A percentile compares a stretch with the other conserved stretches of the same genome.
Conservation (phyloP, 441 rosid genomes). For the Metrosideros polymorpha region DNA sequence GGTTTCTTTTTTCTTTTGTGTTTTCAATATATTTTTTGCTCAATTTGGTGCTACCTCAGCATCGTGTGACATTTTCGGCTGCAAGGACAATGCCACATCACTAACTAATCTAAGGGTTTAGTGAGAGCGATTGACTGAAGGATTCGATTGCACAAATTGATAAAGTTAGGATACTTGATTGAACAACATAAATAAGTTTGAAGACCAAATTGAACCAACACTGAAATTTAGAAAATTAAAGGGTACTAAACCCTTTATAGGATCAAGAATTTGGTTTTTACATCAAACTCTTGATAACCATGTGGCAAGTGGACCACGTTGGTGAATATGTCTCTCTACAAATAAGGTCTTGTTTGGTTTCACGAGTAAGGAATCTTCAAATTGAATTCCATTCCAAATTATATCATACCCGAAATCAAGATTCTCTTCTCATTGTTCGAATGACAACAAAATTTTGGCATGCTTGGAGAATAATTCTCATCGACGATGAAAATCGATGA, state of each 20-base stretch:
- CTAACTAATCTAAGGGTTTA: background rate
- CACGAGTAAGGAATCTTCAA: background rate
- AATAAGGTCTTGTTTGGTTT: background rate
- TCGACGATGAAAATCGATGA: background rate
- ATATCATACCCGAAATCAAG: background rate
- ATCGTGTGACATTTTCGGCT: background rate
- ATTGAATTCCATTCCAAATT: background rate
- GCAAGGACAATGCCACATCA: background rate
- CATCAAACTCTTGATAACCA: background rate
- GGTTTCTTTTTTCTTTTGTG: background rate
- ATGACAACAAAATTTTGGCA: background rate
- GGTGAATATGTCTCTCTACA: background rate
- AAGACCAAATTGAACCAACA: background rate
- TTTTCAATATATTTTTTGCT: background rate
- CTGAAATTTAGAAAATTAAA: background rate
- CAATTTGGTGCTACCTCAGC: background rate
- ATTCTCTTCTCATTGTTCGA: background rate
- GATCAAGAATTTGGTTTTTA: background rate
- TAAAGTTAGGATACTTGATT: background rate
- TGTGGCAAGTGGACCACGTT: background rate
- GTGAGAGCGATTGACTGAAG: background rate
- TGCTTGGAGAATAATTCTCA: background rate
- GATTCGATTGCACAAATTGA: background rate
- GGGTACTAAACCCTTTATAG: background rate
- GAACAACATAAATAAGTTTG: background rate